Conservation (phyloP, 2,329 filamentous ascomycete genomes). For the Aspergillus sp. region DNA sequence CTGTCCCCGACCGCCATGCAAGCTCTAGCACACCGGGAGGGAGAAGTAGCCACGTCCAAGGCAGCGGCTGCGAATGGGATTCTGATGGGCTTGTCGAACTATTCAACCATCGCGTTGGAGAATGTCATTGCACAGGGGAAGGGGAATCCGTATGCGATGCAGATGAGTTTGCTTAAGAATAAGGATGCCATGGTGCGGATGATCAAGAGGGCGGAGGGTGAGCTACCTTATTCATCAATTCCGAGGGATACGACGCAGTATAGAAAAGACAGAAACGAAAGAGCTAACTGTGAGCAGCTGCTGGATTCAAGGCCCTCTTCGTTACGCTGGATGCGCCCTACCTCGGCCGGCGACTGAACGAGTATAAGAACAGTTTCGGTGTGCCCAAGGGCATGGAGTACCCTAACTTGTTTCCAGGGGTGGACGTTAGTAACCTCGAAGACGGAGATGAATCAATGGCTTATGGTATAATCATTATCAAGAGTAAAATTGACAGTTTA, state of each 20-base stretch:
- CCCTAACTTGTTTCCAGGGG: conserved; percentile 19
- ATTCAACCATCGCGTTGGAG: not conserved
- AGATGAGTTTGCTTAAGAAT: conserved; percentile 4
- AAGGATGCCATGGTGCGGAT: not conserved
- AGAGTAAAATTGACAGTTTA: not conserved
- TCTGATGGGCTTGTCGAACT: not conserved
- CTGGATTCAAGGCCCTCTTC: conserved; percentile 15
- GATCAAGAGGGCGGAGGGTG: conserved; percentile 1
- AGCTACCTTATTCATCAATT: not conserved
- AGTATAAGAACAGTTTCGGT: conserved; percentile 8
- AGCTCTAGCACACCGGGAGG: not conserved
- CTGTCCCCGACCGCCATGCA: conserved; percentile 49
- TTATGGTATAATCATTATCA: not conserved
- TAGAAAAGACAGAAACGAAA: too few relatives aligned
- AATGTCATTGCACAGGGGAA: not conserved
- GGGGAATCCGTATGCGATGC: conserved; percentile 4
- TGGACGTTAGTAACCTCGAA: conserved; percentile 12
- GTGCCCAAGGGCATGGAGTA: conserved; percentile 19
- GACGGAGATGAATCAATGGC: not conserved
- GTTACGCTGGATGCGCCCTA: conserved; percentile 6
- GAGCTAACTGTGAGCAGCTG: not conserved
- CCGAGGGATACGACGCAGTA: too few relatives aligned
- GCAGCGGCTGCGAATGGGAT: not conserved
- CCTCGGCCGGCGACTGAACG: conserved; percentile 10
- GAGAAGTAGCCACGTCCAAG: not conserved